A percentile compares a stretch with the other conserved stretches of the same genome.
phyloP scores from a whole-genome alignment of 2,329 filamentous ascomycete genomes.

The Trichophyton schoenleinii region DNA sequence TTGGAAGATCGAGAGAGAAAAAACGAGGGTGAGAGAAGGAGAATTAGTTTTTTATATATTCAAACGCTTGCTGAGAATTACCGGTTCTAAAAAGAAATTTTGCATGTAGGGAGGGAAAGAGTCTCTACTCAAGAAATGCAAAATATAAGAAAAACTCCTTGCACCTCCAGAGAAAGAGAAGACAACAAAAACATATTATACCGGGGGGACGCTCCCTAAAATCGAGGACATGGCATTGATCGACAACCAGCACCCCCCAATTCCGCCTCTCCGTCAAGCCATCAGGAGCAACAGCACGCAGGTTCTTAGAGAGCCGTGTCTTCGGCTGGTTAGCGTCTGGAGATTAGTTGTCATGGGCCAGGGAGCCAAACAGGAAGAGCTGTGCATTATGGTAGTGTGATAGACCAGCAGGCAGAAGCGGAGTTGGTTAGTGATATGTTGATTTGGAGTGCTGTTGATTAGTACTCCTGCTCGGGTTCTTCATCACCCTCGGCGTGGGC shows the following conservation, averaged over 20 bases:
- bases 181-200: neutral
- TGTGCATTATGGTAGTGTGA: neutral
- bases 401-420: neutral
- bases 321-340: neutral
- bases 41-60: neutral
- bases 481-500: conserved; percentile 8
- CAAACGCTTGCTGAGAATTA: conserved; percentile 1
- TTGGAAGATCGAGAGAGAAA: neutral
- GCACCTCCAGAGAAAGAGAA: neutral
- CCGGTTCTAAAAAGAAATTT: neutral
- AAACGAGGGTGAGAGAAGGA: neutral
- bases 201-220: neutral
- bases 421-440: neutral
- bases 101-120: neutral
- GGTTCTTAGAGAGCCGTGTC: neutral
- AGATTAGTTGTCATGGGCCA: neutral
- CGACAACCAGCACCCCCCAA: neutral
- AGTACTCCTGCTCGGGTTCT: conserved; percentile 10
- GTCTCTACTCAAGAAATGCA: neutral
- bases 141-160: neutral
- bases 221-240: neutral
- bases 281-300: neutral
- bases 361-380: neutral
- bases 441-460: neutral
- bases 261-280: neutral